These are phyloP conservation scores for Chrysoporthe cubensis DNA, from an alignment of 2,329 filamentous ascomycete genomes.

Conservation along the genomic window DNA sequence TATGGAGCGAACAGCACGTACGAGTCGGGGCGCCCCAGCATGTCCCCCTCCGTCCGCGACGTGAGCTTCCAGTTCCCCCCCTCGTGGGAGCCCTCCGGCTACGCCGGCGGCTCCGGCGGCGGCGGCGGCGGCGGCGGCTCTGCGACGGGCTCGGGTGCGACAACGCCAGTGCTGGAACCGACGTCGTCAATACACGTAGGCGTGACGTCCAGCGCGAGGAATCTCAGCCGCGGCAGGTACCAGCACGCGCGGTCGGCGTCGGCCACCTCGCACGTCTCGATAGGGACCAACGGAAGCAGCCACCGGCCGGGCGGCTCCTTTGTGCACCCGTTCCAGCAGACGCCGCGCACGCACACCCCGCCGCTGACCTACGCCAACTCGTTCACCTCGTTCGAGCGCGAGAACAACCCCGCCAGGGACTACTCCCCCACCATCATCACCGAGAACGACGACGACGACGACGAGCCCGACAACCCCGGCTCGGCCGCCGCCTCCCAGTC, in stretches of 20 bases:
- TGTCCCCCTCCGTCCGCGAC: conserved; percentile 42
- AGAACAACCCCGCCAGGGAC: conserved; percentile 49
- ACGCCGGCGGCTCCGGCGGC: conserved; percentile 5
- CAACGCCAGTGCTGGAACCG: conserved; percentile 32
- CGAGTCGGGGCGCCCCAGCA: conserved; percentile 31
- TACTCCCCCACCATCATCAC: conserved; percentile 61
- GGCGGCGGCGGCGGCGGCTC: neutral
- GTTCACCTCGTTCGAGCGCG: conserved; percentile 50
- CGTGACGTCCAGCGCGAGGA: conserved; percentile 1
- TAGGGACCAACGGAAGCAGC: conserved; percentile 57
- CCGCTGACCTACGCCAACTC: conserved; percentile 63
- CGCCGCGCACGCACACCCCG: conserved; percentile 62
- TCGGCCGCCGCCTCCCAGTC: conserved; percentile 30
- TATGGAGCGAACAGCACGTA: conserved; percentile 37
- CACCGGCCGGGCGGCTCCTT: conserved; percentile 52
- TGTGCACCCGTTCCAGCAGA: conserved; percentile 68
- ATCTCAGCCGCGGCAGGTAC: conserved; percentile 42
- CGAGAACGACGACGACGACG: conserved; percentile 54
- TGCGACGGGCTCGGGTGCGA: conserved; percentile 29
- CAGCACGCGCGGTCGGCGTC: conserved; percentile 63
- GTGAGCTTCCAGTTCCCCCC: conserved; percentile 47
- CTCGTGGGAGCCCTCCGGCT: conserved; percentile 26
- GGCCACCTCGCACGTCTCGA: conserved; percentile 60
- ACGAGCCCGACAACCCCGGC: conserved; percentile 11
- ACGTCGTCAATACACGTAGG: neutral